Evolutionary conservation across 2,329 filamentous ascomycete species (phyloP), one percentile per base, ranked within the genome.

Genomic region (Microcyclosporella mali): DNA sequence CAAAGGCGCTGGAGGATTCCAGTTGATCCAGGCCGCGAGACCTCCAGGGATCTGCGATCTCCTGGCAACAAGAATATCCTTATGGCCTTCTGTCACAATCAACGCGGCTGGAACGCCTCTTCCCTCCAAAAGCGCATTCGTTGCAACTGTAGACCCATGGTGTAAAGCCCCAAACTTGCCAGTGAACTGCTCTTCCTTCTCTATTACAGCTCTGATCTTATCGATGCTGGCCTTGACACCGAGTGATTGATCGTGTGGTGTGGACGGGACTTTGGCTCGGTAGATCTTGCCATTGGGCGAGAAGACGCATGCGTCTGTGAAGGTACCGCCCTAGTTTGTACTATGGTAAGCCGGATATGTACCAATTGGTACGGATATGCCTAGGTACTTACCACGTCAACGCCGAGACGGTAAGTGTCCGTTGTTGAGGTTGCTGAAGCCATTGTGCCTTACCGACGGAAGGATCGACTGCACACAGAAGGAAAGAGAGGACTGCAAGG

Each of bases 211-310:
- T 39, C 51, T 43, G 31, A 57, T 40, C 41, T 56, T 57, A 38
- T 57, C 55, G 18, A 57, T 57, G 46, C 47, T 46, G 43, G 55
- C 41, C 44, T 57, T 56, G 8, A 57, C 55, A 28, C 55, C 55
- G 14, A 57, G 51, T 12, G 49, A 53, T 40, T 57, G 53, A 39
- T 57, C 55, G 28, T 57, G 51, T 21, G 55, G 53, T 15, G 55
- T 57, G 1, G 49, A 54, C 11, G 55, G 51, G 6, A 56, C 53
- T 43, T 57, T 57, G 28, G 55, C 53, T 25, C 53, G 37, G 44
- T 53, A 57, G 45, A 56, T 47, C 21, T 46, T 50, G 15, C 55
- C 53, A n/a, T 50, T 46, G 2, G 53, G 55, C 1, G 51, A 52
- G 32, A 57, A 56, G 16, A 47, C 55, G 33, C 51, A 56, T 10